Evolutionary conservation across 345 rosid genomes (phyloP).

Genomic region (Eucalyptus cloeziana): DNA sequence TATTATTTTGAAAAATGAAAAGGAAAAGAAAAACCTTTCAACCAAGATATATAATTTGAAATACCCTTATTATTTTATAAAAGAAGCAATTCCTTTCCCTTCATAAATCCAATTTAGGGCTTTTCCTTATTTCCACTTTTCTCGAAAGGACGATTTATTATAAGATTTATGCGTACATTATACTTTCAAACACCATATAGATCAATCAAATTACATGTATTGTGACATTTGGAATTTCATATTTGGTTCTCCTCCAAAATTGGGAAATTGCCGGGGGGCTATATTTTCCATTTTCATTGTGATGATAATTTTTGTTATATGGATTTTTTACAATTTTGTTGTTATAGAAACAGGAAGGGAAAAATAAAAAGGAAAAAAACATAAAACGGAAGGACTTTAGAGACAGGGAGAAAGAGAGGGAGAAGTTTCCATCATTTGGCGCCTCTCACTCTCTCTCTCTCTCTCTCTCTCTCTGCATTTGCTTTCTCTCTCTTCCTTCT

Average conservation of each 20-base stretch:
- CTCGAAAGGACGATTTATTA: not conserved
- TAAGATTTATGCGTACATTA: not conserved
- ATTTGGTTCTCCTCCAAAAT: not conserved
- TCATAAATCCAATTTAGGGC: not conserved
- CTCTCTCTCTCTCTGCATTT: too few species aligned
- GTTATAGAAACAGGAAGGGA: too few species aligned
- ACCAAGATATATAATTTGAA: not conserved
- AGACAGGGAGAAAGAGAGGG: too few species aligned
- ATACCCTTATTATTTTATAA: not conserved
- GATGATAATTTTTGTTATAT: too few species aligned
- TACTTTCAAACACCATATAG: fast-evolving
- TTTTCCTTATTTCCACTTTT: not conserved
- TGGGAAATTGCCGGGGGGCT: not conserved
- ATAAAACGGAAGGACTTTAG: too few species aligned
- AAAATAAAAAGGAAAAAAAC: too few species aligned
- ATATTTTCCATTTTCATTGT: too few species aligned
- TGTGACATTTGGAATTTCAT: not conserved
- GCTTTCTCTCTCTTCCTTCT: too few species aligned
- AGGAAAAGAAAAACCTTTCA: too few species aligned
- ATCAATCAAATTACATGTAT: not conserved
- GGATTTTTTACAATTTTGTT: not conserved
- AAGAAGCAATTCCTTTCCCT: not conserved
- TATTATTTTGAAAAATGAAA: too few species aligned
- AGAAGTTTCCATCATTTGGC: not conserved
- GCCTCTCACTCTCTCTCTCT: conserved; percentile 5